Conservation (phyloP, 192 early-diverging fungal genomes). For the Pilaira anomala region DNA sequence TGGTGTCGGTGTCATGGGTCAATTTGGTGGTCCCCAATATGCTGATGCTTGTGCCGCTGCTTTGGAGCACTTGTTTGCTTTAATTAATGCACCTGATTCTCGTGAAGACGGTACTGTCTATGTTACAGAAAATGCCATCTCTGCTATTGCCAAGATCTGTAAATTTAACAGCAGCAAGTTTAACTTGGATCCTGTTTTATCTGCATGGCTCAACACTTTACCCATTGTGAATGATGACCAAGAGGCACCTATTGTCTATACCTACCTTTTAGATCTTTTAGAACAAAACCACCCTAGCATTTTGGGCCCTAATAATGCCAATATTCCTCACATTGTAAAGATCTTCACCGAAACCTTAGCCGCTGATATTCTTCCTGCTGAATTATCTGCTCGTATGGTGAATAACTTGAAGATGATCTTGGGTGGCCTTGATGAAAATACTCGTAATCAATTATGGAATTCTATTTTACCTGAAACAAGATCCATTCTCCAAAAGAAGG, state of each 20-base stretch:
- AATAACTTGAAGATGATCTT: constrained; percentile 51
- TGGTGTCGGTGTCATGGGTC: constrained; percentile 88
- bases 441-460: constrained; percentile 53
- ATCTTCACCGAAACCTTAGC: constrained; percentile 64
- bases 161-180: constrained; percentile 61
- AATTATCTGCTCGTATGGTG: constrained; percentile 48
- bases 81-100: constrained; percentile 62
- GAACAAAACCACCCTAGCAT: constrained; percentile 61
- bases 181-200: constrained; percentile 58
- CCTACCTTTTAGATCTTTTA: constrained; percentile 71
- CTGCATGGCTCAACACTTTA: constrained; percentile 74
- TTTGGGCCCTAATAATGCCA: constrained; percentile 57
- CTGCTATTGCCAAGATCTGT: constrained; percentile 90
- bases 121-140: constrained; percentile 90
- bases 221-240: constrained; percentile 88
- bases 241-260: constrained; percentile 76
- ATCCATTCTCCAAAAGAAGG: constrained; percentile 27
- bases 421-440: constrained; percentile 40
- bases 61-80: constrained; percentile 71
- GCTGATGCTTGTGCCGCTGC: constrained; percentile 67
- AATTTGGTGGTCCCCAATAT: constrained; percentile 84
- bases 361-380: constrained; percentile 43
- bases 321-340: constrained; percentile 57
- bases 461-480: constrained; percentile 49
- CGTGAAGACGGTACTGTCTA: constrained; percentile 72